Evolutionary conservation across 768 basidiomycete genomes (phyloP).

Genomic region (Hygrophorus pudorinus): DNA sequence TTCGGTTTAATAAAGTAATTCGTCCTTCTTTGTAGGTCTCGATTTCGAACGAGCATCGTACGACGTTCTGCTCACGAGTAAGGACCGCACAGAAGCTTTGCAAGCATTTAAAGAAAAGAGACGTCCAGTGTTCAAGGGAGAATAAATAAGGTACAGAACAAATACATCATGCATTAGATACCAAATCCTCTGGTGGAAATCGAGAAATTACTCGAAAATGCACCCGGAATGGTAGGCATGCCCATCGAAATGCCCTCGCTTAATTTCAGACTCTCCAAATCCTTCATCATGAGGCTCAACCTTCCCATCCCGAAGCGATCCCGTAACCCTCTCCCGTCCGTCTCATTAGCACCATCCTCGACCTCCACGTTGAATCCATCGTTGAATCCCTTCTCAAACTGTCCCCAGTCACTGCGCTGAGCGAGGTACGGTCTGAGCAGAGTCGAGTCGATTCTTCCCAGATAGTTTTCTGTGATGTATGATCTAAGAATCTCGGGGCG

Average conservation of each 20-base stretch:
- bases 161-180: slow-evolving; percentile 15
- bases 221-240: slow-evolving; percentile 41
- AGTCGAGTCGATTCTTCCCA: slow-evolving; percentile 81
- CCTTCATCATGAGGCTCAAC: slow-evolving; percentile 81
- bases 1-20: neutral
- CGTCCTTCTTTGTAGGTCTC: slow-evolving; percentile 40
- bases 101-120: slow-evolving; percentile 83
- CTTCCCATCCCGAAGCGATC: slow-evolving; percentile 59
- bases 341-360: slow-evolving; percentile 29
- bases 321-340: slow-evolving; percentile 39
- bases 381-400: slow-evolving; percentile 76
- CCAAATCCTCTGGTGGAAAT: slow-evolving; percentile 36
- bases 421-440: slow-evolving; percentile 87
- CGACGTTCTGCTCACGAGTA: slow-evolving; percentile 61
- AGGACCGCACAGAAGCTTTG: slow-evolving; percentile 78
- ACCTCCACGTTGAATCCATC: slow-evolving; percentile 36
- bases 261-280: slow-evolving; percentile 59
- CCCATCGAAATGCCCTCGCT: slow-evolving; percentile 49
- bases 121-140: slow-evolving; percentile 68
- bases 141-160: slow-evolving; percentile 33
- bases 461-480: slow-evolving; percentile 89
- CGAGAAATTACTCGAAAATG: slow-evolving; percentile 46
- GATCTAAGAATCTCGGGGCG: slow-evolving; percentile 91
- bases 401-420: slow-evolving; percentile 84
- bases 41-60: slow-evolving; percentile 86